Base-by-base conservation (phyloP, 2,329 filamentous ascomycete species). In the Colletotrichum graminicola region DNA sequence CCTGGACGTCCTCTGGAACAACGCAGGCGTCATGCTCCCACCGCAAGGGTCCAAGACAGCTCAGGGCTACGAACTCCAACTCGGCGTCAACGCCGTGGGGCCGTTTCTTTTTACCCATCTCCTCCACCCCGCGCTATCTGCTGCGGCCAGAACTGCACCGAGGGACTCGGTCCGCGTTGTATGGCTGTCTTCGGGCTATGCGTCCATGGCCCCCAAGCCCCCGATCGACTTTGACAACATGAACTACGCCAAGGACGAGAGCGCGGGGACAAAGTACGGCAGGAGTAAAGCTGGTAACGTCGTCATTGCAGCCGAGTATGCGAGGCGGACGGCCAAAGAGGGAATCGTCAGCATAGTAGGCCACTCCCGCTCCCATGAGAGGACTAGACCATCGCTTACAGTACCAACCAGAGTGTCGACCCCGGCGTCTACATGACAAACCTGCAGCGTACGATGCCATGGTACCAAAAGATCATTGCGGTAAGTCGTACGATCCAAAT, bases 1-100 rank as follows among this genome's bases (percentile, higher is more conserved):
- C 7, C 72, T 84, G 3, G 79, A 84, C 72, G 79, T 82, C 7
- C 71, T 84, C 39, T 79, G 80, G 70, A 80, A 84, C 73, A 84
- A 84, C 74, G 82, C 83, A 0, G 82, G 78, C 6, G 76, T 83
- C 41, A 83, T 83, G 80, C 71, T 74, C 2, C 78, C 80, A 1
- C 80, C 81, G 0, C 64, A 73, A 6, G 80, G 79, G 5, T 80
- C 78, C 59, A 80, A 78, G 67, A 79, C 80, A 23, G 76, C 77
- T 11, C 78, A 80, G 70, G 77, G 78, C 29, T 75, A 78, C 64
- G 79, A 80, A 71, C 73, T 79, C 34, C 78, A 80, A 67, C 68
- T 80, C 10, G 78, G 76, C 43, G 75, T 74, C 36, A 80, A 80
- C 59, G 72, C 67, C 45, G 71, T 80, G 18, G 78, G 75, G 1